Evolutionary conservation across 345 rosid species (phyloP), one percentile per base, ranked within the genome.

Genomic region (Sapria himalayana): DNA sequence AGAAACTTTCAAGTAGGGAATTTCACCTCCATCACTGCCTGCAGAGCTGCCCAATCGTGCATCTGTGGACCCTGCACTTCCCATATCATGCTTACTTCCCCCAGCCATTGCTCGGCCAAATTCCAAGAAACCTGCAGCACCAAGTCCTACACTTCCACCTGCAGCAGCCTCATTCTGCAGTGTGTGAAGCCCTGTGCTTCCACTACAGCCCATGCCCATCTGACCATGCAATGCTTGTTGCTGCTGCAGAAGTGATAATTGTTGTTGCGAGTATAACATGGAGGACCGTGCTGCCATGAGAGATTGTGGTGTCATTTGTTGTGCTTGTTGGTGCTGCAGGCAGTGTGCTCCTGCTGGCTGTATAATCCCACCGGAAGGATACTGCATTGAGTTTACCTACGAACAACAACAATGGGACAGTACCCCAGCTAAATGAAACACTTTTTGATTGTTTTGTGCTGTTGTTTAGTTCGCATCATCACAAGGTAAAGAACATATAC

Each of bases 281-380:
- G 99, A 84, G 19, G 98, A 73, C 32, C 93, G 69, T 3, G 93
- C 81, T 4, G 85, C 92, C 81, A 91, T 65, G 8, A 91, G 75
- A 2, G 99, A 67, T 47, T 91, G 95, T 1, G 66, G 91, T 35
- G 76, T 72, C 93, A 79, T 74, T 59, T 73, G 92, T 56, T 74
- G 93, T 46, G 81, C 63, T 64, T 89, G 98, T 50, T 79, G 93
- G 37, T 78, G 82, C 55, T 72, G 95, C 86, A 84, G 40, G 58
- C 79, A 91, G 67, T 74, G 93, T 33, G 69, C 65, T 51, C 81
- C 95, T n/a, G n/a, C n/a, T 34, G 78, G 72, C 63, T 77, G 99
- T 63, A 73, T 52, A 43, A 75, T 43, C 27, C 93, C 76, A 41
- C 85, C 40, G 4, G 92, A 55, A 19, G 84, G 54, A 56, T 59